Conservation (phyloP, 2,329 filamentous ascomycete genomes). For the Leptosphaerulina australis region DNA sequence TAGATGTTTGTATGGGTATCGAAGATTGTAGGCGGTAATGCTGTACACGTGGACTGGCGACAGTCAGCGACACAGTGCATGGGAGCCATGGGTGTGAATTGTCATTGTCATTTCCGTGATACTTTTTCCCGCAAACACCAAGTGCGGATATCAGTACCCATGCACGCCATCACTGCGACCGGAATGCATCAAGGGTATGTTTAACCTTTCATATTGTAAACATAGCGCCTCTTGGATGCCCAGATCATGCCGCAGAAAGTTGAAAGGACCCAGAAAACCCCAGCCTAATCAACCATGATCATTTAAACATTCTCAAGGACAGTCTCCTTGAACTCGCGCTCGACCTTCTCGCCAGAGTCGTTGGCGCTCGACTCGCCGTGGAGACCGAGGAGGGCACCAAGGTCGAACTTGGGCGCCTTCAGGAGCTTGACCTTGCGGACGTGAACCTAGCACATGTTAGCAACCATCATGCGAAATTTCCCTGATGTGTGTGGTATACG, state of each 20-base stretch:
- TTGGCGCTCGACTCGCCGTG: conserved; percentile 97
- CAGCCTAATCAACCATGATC: conserved; percentile 45
- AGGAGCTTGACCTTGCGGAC: conserved; percentile 99
- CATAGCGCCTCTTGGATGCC: conserved; percentile 53
- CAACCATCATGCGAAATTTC: not conserved
- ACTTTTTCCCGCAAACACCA: conserved; percentile 47
- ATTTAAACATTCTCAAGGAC: conserved; percentile 92
- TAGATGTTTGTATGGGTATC: conserved; percentile 16
- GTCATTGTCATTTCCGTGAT: conserved; percentile 47
- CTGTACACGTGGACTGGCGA: conserved; percentile 17
- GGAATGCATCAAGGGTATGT: conserved; percentile 45
- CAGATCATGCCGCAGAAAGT: conserved; percentile 50
- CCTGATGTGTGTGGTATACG: conserved; percentile 31
- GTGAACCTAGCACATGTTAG: conserved; percentile 74
- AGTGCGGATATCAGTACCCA: conserved; percentile 39
- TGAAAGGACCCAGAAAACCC: conserved; percentile 49
- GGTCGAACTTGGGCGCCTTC: conserved; percentile 98
- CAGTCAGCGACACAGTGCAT: conserved; percentile 18
- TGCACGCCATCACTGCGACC: conserved; percentile 47
- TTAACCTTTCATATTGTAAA: conserved; percentile 50
- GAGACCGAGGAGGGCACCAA: conserved; percentile 92
- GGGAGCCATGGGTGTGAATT: conserved; percentile 28
- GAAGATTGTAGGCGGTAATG: conserved; percentile 5
- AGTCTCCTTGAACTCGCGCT: conserved; percentile 99
- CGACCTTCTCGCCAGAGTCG: conserved; percentile 93